Conservation (phyloP, 1,139 yeast genomes). For the Yamadazyma atmosphaerica region DNA sequence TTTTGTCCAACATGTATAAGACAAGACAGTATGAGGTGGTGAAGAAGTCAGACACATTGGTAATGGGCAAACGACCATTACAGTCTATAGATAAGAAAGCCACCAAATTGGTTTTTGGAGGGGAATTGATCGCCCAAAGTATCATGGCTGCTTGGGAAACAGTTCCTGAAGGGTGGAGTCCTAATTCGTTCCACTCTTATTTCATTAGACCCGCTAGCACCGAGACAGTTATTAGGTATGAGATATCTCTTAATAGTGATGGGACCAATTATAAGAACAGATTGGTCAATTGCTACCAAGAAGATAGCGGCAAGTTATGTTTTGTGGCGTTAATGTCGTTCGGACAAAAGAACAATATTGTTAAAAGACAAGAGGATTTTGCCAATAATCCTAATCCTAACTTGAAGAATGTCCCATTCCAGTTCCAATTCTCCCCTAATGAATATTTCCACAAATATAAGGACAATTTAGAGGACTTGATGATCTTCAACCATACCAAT, state of each 20-base stretch:
- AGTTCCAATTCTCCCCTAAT: slow-evolving; percentile 33
- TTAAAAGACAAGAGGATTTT: slow-evolving; percentile 17
- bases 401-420: slow-evolving; percentile 26
- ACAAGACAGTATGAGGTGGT: slow-evolving; percentile 21
- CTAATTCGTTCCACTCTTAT: slow-evolving; percentile 43
- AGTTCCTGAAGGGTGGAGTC: slow-evolving; percentile 23
- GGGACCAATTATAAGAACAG: slow-evolving; percentile 40
- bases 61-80: slow-evolving; percentile 36
- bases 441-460: slow-evolving; percentile 32
- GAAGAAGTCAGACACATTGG: slow-evolving; percentile 14
- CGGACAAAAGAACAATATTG: slow-evolving; percentile 28
- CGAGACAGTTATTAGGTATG: slow-evolving; percentile 35
- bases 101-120: slow-evolving; percentile 34
- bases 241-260: slow-evolving; percentile 30
- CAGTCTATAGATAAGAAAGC: slow-evolving; percentile 26
- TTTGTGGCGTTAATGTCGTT: slow-evolving; percentile 38
- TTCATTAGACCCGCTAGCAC: slow-evolving; percentile 40
- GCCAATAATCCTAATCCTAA: slow-evolving; percentile 8
- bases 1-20: slow-evolving; percentile 12
- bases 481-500: slow-evolving; percentile 29
- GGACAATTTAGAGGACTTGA: slow-evolving; percentile 28
- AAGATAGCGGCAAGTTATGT: slow-evolving; percentile 29
- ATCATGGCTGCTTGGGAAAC: slow-evolving; percentile 37
- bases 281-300: slow-evolving; percentile 35
- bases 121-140: slow-evolving; percentile 43